phyloP scores from a whole-genome alignment of 768 basidiomycete species.

The Serendipita indica region DNA sequence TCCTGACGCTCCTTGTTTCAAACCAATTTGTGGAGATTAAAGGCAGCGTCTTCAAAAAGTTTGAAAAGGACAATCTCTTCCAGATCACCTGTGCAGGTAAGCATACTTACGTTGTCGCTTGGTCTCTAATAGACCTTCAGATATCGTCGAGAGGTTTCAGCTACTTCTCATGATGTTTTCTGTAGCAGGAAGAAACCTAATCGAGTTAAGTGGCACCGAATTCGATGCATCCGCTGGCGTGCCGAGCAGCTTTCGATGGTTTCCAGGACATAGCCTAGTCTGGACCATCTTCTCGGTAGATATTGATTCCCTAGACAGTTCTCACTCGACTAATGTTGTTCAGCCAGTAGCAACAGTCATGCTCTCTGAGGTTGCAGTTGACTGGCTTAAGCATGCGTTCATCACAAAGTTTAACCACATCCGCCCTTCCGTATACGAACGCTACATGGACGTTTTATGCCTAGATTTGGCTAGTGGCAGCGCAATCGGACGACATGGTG shows the following conservation, averaged over 20 bases:
- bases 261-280: slow-evolving; percentile 57
- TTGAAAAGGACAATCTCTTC: slow-evolving; percentile 96
- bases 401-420: slow-evolving; percentile 99
- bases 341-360: slow-evolving; percentile 89
- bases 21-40: slow-evolving; percentile 99
- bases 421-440: slow-evolving; percentile 83
- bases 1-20: slow-evolving; percentile 84
- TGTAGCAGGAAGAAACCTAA: slow-evolving; percentile 86
- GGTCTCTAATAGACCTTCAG: slow-evolving; percentile 25
- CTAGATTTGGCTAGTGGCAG: slow-evolving; percentile 77
- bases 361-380: slow-evolving; percentile 82
- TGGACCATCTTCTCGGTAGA: slow-evolving; percentile 85
- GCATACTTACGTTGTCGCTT: slow-evolving; percentile 14
- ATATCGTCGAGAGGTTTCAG: slow-evolving; percentile 95
- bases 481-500: slow-evolving; percentile 47
- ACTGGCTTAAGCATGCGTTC: slow-evolving; percentile 99
- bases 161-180: slow-evolving; percentile 78
- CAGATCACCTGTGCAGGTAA: slow-evolving; percentile 94
- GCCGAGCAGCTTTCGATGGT: slow-evolving; percentile 75
- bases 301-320: slow-evolving; percentile 13
- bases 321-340: background rate
- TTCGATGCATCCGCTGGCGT: slow-evolving; percentile 65
- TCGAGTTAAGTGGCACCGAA: slow-evolving; percentile 84
- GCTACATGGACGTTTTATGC: slow-evolving; percentile 90
- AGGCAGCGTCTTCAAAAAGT: slow-evolving; percentile 97